Evolutionary conservation across 148 eudicot species (phyloP).

Genomic region (Beta vulgaris): DNA sequence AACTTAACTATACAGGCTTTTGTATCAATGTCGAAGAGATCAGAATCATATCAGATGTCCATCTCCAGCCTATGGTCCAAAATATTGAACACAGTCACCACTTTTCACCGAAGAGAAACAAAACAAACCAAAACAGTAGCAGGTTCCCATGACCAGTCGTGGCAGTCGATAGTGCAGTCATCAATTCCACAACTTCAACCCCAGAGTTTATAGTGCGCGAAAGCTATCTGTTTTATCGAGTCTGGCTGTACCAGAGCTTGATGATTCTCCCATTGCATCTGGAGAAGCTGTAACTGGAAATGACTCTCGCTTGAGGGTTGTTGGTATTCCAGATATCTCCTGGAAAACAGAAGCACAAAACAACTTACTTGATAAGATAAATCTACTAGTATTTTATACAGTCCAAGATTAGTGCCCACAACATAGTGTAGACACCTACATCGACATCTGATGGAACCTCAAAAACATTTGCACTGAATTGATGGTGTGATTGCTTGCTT

Average conservation of each 20-base stretch:
- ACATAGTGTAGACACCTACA: neutral
- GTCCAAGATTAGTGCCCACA: neutral
- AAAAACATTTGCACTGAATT: neutral
- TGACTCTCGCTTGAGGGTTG: constrained; percentile 36
- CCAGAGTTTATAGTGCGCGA: constrained; percentile 23
- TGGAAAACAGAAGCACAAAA: constrained; percentile 10
- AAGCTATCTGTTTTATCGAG: constrained; percentile 45
- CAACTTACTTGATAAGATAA: neutral
- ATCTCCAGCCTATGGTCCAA: too few species aligned
- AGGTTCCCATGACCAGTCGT: neutral
- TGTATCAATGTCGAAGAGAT: neutral
- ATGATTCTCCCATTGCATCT: constrained; percentile 48
- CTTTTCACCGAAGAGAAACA: neutral
- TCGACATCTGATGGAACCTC: too few species aligned
- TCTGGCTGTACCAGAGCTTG: constrained; percentile 43
- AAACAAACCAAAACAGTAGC: neutral
- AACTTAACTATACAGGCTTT: neutral
- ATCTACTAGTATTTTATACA: neutral
- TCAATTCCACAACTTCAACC: neutral
- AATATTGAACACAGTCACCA: neutral
- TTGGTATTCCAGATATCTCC: constrained; percentile 51
- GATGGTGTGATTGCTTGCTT: neutral
- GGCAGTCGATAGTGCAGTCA: neutral
- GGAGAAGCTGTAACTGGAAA: constrained; percentile 35
- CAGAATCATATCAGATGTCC: constrained; percentile 1